A percentile compares a stretch with the other conserved stretches of the same genome.
These are phyloP conservation scores for Coemansia sp. DNA, from an alignment of 192 early-diverging fungal species.

Conservation along the genomic window DNA sequence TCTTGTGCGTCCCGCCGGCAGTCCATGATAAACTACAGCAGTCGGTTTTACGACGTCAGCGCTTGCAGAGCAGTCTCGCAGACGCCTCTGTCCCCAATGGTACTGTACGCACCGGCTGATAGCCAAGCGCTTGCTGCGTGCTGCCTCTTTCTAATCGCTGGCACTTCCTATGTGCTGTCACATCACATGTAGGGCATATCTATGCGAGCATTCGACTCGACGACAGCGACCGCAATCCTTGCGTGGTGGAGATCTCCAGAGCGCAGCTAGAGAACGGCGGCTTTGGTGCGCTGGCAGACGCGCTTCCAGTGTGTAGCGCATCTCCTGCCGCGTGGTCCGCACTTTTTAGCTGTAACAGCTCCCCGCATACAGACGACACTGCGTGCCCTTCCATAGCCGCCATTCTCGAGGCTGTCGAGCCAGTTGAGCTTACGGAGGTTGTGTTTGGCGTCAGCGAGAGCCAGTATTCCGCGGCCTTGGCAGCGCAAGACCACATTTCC, in stretches of 20 bases:
- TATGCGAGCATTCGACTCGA: conserved; percentile 16
- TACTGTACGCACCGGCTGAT: neutral
- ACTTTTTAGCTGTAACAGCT: conserved; percentile 4
- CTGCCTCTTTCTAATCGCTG: neutral
- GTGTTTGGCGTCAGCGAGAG: conserved; percentile 36
- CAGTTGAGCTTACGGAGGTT: conserved; percentile 39
- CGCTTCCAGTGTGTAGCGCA: conserved; percentile 16
- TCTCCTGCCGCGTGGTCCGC: conserved; percentile 9
- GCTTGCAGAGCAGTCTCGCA: neutral
- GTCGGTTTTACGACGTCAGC: conserved; percentile 18
- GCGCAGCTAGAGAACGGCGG: neutral
- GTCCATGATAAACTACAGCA: conserved; percentile 14
- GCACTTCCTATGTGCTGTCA: neutral
- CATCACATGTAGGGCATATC: neutral
- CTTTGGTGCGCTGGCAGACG: neutral
- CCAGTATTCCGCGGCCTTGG: conserved; percentile 32
- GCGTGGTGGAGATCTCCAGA: conserved; percentile 8
- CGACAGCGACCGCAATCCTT: neutral
- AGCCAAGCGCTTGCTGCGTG: neutral
- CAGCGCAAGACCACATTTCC: conserved; percentile 19
- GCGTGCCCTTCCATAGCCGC: neutral
- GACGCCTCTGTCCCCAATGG: neutral
- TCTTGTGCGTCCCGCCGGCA: conserved; percentile 13
- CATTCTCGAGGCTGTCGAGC: conserved; percentile 22
- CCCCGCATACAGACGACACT: neutral